These are phyloP conservation scores for Ustilago hordei DNA, from an alignment of 1,284 basidiomycete species.

Conservation along the genomic window DNA sequence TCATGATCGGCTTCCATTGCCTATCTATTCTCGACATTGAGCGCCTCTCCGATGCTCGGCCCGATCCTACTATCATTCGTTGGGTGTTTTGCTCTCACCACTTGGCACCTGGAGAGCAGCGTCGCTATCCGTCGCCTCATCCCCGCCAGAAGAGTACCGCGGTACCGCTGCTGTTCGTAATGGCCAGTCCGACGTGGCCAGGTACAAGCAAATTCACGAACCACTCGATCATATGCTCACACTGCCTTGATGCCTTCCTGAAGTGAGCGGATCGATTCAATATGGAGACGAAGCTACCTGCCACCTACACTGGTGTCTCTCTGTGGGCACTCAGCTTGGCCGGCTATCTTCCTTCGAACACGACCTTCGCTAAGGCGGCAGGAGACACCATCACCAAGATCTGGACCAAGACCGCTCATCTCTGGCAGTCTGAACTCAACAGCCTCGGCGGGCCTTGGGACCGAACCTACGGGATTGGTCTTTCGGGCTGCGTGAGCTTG, in stretches of 20 bases:
- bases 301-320: conserved; percentile 43
- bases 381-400: conserved; percentile 45
- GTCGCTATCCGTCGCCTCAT: background rate
- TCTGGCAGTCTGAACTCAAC: conserved; percentile 37
- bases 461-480: conserved; percentile 35
- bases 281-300: background rate
- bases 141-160: background rate
- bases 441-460: conserved; percentile 40
- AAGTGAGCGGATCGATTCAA: background rate
- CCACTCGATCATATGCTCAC: background rate
- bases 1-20: background rate
- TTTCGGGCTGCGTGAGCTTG: conserved; percentile 35
- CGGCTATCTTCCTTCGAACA: conserved; percentile 36
- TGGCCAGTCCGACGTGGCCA: background rate
- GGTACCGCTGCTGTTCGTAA: background rate
- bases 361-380: conserved; percentile 33
- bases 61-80: background rate
- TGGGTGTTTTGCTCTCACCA: too few species aligned
- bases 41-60: conserved; percentile 9
- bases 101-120: background rate
- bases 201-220: background rate
- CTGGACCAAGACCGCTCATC: conserved; percentile 41
- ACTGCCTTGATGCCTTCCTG: background rate
- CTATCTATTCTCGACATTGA: background rate
- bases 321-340: conserved; percentile 40